These are phyloP conservation scores for Epithemia pelagica DNA, from an alignment of 108 stramenopile species.

Conservation along the genomic window DNA sequence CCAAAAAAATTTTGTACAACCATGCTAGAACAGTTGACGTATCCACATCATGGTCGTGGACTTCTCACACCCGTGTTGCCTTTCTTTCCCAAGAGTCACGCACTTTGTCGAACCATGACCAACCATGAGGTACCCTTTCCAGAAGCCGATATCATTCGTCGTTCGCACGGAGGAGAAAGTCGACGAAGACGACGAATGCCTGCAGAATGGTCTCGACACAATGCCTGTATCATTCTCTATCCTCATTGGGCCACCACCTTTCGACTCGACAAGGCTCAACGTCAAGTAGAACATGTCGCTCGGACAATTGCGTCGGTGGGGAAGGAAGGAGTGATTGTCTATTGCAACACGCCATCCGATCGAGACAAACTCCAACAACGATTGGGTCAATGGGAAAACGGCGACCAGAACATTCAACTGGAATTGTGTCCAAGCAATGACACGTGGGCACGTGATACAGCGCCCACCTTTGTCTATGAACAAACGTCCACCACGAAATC, in stretches of 20 bases:
- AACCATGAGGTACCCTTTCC: no score
- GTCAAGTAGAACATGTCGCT: constrained; percentile 27
- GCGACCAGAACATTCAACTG: constrained; percentile 6
- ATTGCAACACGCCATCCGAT: constrained; percentile 20
- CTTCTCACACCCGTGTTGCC: no score
- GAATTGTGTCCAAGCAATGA: constrained; percentile 46
- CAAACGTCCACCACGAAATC: background rate
- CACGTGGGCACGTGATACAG: constrained; percentile 71
- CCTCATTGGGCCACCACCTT: constrained; percentile 32
- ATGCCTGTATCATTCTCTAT: constrained; percentile 34
- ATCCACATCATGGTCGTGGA: no score
- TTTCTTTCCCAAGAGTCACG: no score
- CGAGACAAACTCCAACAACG: background rate
- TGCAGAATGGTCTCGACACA: constrained; percentile 36
- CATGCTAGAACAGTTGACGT: no score
- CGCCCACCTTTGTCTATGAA: constrained; percentile 50
- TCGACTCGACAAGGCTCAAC: constrained; percentile 21
- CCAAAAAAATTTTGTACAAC: no score
- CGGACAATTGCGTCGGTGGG: constrained; percentile 23
- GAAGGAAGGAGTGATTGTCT: constrained; percentile 25
- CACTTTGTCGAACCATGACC: no score
- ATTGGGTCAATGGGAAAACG: background rate
- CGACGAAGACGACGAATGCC: constrained; percentile 22
- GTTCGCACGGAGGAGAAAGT: no score
- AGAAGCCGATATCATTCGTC: no score